phyloP scores from a whole-genome alignment of 139 green algal genomes.

The Tetradesmus obliquus region DNA sequence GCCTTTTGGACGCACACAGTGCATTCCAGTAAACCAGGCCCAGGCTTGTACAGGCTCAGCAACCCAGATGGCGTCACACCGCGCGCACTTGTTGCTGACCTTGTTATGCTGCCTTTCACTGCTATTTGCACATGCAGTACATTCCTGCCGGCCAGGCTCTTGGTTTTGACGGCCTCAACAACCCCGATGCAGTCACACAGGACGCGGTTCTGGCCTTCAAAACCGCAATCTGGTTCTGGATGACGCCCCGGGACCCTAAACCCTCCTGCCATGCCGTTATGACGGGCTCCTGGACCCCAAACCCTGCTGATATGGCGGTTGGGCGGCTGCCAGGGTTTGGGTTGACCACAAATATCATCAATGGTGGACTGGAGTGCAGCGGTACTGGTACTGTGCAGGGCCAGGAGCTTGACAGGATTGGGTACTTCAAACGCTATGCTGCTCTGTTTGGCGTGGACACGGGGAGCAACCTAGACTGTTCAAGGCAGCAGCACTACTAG shows the following conservation, averaged over 20 bases:
- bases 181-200: conserved; percentile 28
- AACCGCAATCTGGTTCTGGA: conserved; percentile 55
- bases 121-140: conserved; percentile 24
- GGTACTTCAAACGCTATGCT: conserved; percentile 46
- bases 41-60: no score
- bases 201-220: conserved; percentile 46
- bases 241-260: conserved; percentile 31
- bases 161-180: conserved; percentile 43
- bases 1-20: no score
- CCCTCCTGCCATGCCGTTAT: conserved; percentile 47
- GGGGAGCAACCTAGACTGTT: conserved; percentile 41
- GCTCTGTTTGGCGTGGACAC: conserved; percentile 30
- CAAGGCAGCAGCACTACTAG: background rate
- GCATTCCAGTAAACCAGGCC: no score
- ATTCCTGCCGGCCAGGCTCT: conserved; percentile 33
- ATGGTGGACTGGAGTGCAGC: conserved; percentile 48
- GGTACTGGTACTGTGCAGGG: background rate
- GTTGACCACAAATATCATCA: conserved; percentile 50
- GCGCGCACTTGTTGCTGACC: no score
- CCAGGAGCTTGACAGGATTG: conserved; percentile 23
- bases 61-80: no score
- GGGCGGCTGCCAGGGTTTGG: conserved; percentile 29
- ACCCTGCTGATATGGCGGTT: conserved; percentile 18
- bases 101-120: no score
- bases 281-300: conserved; percentile 6